A percentile compares a stretch with the other conserved stretches of the same genome.
phyloP scores from a whole-genome alignment of 2,329 filamentous ascomycete species.

The Penicillium sp. region DNA sequence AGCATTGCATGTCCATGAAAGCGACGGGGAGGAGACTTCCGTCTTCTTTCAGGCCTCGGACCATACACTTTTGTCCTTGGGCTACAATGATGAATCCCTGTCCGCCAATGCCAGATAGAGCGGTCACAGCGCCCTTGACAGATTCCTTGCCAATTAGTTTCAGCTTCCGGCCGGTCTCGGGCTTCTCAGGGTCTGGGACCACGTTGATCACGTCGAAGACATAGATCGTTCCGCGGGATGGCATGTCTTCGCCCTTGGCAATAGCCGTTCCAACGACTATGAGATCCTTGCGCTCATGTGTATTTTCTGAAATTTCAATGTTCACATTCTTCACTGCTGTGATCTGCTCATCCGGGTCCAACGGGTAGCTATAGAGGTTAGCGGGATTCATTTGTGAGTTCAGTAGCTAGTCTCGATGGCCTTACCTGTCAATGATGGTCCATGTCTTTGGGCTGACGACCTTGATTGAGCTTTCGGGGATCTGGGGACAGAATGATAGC shows the following conservation, averaged over 20 bases:
- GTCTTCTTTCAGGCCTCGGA: conserved; percentile 92
- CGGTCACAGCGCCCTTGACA: conserved; percentile 88
- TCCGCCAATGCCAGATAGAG: conserved; percentile 78
- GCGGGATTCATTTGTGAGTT: background rate
- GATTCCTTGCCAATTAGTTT: conserved; percentile 88
- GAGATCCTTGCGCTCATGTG: conserved; percentile 79
- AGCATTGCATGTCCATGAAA: conserved; percentile 97
- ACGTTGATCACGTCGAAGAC: conserved; percentile 91
- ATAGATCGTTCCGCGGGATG: conserved; percentile 80
- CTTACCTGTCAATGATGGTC: conserved; percentile 70
- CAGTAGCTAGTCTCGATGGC: background rate
- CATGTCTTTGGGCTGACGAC: conserved; percentile 77
- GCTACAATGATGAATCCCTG: conserved; percentile 87
- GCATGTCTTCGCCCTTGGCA: conserved; percentile 85
- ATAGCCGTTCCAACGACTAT: conserved; percentile 84
- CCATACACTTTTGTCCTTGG: conserved; percentile 97
- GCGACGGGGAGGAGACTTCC: conserved; percentile 89
- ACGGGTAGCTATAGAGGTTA: conserved; percentile 52
- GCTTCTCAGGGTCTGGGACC: conserved; percentile 80
- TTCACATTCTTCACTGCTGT: conserved; percentile 81
- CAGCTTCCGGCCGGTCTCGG: conserved; percentile 81
- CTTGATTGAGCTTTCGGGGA: conserved; percentile 72
- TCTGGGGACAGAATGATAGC: conserved; percentile 63
- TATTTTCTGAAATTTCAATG: conserved; percentile 87
- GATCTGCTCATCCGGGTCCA: conserved; percentile 74